Evolutionary conservation across 345 rosid species (phyloP), one percentile per base, ranked within the genome.

Genomic region (Pseudoturritis turrita): DNA sequence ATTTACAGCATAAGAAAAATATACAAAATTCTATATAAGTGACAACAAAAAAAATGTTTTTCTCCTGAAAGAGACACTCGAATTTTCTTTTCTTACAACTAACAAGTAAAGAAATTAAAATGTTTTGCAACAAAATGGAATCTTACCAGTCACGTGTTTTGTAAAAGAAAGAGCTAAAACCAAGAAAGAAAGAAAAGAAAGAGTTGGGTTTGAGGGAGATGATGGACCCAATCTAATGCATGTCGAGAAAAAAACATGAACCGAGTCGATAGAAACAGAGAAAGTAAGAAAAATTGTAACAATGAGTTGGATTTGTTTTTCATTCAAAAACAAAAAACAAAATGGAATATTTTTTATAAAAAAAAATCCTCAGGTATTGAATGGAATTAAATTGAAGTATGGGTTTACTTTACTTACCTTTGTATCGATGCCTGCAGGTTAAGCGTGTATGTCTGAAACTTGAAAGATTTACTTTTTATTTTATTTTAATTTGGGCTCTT

Each of bases 71-170:
- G 31, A 54, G 57, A 73, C 59, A 56, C 29, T 44, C 28, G 41
- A 55, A 7, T 73, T 56, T 65, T 35, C 56, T 54, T 73, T 65
- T 46, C 33, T 64, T 53, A 63, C 55, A 55, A 28, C 41, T 41
- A 54, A 64, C 37, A 63, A 17, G 64, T 54, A 54, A 69, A 19
- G 41, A 31, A 54, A 51, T 18, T n/a, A n/a, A n/a, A 60, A 62
- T 44, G 22, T 17, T 58, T 51, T 19, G 56, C 65, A 65, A 44
- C 51, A 65, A 57, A 73, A 36, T 55, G 29, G 40, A 65, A 65
- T 56, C 66, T 47, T 65, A 47, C 22, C 35, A 57, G 50, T 56
- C 61, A 65, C 72, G 65, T 64, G 71, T 64, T n/a, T 17, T 64
- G 13, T 6, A 19, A 19, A 37, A 12, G 4, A 69, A 23, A 58